Conservation (phyloP, 2,329 filamentous ascomycete species). For the Monilinia polystroma region DNA sequence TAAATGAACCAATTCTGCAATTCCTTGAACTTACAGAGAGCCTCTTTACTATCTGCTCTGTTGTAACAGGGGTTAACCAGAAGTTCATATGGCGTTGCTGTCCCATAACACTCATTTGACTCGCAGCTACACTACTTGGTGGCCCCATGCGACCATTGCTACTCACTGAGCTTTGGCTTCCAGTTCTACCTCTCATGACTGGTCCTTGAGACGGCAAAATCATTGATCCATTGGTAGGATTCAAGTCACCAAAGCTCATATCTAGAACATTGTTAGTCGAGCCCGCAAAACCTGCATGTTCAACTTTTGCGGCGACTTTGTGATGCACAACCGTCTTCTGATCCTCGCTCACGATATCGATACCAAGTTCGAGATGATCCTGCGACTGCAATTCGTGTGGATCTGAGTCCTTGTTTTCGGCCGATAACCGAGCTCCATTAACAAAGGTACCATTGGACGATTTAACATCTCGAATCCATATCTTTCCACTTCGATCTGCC, state of each 20-base stretch:
- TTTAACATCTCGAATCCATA: conserved; percentile 96
- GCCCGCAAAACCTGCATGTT: conserved; percentile 84
- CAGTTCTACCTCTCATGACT: conserved; percentile 67
- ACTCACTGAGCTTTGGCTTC: conserved; percentile 63
- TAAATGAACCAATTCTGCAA: neutral
- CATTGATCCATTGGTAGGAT: conserved; percentile 70
- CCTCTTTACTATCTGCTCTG: conserved; percentile 90
- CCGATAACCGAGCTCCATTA: conserved; percentile 84
- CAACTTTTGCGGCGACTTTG: conserved; percentile 95
- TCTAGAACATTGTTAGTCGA: conserved; percentile 76
- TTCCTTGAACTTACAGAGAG: conserved; percentile 34
- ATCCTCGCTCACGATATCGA: conserved; percentile 98
- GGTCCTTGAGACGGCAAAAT: conserved; percentile 68
- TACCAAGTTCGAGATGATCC: conserved; percentile 90
- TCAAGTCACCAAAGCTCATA: conserved; percentile 88
- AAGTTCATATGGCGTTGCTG: conserved; percentile 77
- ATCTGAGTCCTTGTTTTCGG: conserved; percentile 93
- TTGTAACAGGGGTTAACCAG: conserved; percentile 85
- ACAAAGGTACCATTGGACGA: conserved; percentile 99
- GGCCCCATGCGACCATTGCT: conserved; percentile 58
- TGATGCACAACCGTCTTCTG: conserved; percentile 98
- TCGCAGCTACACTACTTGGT: conserved; percentile 54
- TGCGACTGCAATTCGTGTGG: conserved; percentile 89
- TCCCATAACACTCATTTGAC: conserved; percentile 56
- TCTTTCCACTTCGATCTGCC: conserved; percentile 79